These are phyloP conservation scores for Tinospora cordifolia DNA, from an alignment of 164 flowering plant species.

Conservation along the genomic window DNA sequence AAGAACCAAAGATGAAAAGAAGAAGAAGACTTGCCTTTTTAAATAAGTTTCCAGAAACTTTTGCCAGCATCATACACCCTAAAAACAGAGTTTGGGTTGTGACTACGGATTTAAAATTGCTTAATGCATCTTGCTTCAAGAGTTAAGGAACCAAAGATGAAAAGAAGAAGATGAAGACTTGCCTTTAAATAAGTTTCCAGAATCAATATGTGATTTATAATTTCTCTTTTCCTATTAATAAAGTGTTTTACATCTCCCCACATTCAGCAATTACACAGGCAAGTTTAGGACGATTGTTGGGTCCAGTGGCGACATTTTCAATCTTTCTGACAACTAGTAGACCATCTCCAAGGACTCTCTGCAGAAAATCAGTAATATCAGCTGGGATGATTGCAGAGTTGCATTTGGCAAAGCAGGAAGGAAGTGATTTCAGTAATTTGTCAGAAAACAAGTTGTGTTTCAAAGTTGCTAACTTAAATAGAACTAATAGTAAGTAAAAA, in stretches of 20 bases:
- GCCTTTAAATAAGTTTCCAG: background rate
- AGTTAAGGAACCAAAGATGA: background rate
- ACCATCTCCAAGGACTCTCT: conserved; percentile 97
- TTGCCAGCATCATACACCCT: background rate
- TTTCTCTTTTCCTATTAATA: background rate
- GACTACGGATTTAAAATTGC: background rate
- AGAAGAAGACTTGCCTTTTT: background rate
- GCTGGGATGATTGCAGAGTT: background rate
- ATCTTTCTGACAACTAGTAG: conserved; percentile 90
- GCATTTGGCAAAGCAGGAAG: background rate
- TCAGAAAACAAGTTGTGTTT: no score
- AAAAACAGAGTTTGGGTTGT: background rate
- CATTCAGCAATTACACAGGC: conserved; percentile 83
- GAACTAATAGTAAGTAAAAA: background rate
- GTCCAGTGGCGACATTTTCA: conserved; percentile 92
- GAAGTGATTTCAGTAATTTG: background rate
- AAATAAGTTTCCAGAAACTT: background rate
- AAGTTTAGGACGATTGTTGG: conserved; percentile 87
- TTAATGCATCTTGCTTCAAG: background rate
- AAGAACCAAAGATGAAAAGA: background rate
- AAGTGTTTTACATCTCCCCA: conserved; percentile 67
- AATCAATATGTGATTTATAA: background rate
- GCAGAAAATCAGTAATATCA: conserved; percentile 12
- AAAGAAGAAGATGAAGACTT: background rate
- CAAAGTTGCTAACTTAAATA: no score